phyloP scores from a whole-genome alignment of 139 green algal species.

The Chlamydomonas sp. region DNA sequence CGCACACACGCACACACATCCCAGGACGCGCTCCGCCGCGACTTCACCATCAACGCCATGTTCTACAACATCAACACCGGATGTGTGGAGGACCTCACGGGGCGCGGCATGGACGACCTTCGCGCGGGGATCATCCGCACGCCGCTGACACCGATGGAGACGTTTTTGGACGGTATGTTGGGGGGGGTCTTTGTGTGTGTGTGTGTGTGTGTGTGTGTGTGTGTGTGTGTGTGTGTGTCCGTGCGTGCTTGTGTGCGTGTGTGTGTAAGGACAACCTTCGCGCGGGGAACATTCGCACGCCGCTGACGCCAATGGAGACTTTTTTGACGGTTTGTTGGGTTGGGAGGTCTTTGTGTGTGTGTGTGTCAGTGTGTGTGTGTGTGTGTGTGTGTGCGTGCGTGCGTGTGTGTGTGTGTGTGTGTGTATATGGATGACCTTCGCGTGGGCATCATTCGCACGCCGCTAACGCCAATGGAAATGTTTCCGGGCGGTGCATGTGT shows the following conservation, averaged over 20 bases:
- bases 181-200: too few relatives aligned
- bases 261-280: slow-evolving; percentile 77
- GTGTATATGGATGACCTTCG: slow-evolving; percentile 77
- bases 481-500: slow-evolving; percentile 41
- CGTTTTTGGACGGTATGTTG: slow-evolving; percentile 50
- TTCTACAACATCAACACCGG: slow-evolving; percentile 23
- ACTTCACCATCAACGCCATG: slow-evolving; percentile 20
- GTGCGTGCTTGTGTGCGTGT: too few relatives aligned
- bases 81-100: slow-evolving; percentile 85
- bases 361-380: too few relatives aligned
- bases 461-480: slow-evolving; percentile 75
- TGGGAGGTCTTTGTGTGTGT: too few relatives aligned
- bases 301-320: slow-evolving; percentile 75
- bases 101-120: slow-evolving; percentile 71
- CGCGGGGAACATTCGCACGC: slow-evolving; percentile 82
- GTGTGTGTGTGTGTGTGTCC: too few relatives aligned
- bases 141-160: slow-evolving; percentile 75
- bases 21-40: slow-evolving; percentile 7
- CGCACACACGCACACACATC: not conserved
- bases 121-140: slow-evolving; percentile 80
- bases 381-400: too few relatives aligned
- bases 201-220: too few relatives aligned
- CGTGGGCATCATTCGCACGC: slow-evolving; percentile 82
- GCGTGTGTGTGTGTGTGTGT: too few relatives aligned
- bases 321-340: slow-evolving; percentile 41